Percentiles rank a stretch among this genome's conserved stretches.
Evolutionary conservation across 2,329 filamentous ascomycete genomes (phyloP).

Genomic region (Hirsutella thompsonii): DNA sequence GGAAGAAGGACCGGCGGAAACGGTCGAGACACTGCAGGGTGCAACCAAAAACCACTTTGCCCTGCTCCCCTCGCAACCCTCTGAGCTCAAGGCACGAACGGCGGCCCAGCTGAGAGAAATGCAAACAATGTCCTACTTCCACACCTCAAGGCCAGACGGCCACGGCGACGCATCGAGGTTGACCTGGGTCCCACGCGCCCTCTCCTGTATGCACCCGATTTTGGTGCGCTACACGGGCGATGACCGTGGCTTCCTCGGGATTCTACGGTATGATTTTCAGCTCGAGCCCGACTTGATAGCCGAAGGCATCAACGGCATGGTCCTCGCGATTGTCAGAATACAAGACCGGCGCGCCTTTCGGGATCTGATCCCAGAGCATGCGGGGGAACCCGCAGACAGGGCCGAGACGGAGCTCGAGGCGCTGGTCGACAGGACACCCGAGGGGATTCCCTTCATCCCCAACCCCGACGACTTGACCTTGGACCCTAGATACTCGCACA

Average conservation of each 20-base stretch:
- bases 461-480: constrained; percentile 40
- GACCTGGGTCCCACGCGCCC: constrained; percentile 39
- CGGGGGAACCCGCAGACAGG: not conserved
- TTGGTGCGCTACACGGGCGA: constrained; percentile 44
- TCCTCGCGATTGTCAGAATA: constrained; percentile 53
- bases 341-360: constrained; percentile 39
- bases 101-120: constrained; percentile 56
- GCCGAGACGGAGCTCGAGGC: not conserved
- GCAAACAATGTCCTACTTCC: constrained; percentile 74
- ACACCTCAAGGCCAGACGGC: constrained; percentile 20
- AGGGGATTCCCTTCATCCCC: constrained; percentile 50
- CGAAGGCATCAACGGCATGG: constrained; percentile 56
- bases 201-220: constrained; percentile 47
- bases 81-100: constrained; percentile 43
- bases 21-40: constrained; percentile 37
- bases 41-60: constrained; percentile 30
- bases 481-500: constrained; percentile 44
- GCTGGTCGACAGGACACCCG: constrained; percentile 18
- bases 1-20: constrained; percentile 44
- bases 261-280: constrained; percentile 56
- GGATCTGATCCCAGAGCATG: constrained; percentile 8
- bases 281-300: constrained; percentile 43
- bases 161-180: constrained; percentile 4
- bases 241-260: constrained; percentile 43
- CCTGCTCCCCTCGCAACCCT: constrained; percentile 45